phyloP scores from a whole-genome alignment of 2,329 filamentous ascomycete species.

The Neonectria sp. region DNA sequence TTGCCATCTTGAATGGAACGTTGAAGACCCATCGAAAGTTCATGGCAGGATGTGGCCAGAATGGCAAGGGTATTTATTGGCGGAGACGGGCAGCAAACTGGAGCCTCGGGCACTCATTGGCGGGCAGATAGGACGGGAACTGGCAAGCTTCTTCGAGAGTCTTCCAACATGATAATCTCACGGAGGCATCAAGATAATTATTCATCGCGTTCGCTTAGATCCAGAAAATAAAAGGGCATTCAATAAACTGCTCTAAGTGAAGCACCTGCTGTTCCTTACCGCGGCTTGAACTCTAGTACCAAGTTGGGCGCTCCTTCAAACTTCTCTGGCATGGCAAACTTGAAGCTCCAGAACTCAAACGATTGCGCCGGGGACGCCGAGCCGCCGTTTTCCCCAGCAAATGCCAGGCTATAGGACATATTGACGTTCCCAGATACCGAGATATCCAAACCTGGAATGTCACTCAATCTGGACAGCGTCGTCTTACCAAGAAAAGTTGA shows the following conservation, averaged over 20 bases:
- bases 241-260: background rate
- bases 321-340: conserved; percentile 55
- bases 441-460: conserved; percentile 64
- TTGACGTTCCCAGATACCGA: conserved; percentile 62
- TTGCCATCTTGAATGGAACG: too few relatives aligned
- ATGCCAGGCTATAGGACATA: conserved; percentile 57
- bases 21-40: too few relatives aligned
- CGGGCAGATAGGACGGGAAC: too few relatives aligned
- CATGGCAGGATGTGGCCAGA: too few relatives aligned
- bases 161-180: too few relatives aligned
- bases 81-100: too few relatives aligned
- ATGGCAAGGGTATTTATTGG: too few relatives aligned
- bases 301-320: conserved; percentile 28
- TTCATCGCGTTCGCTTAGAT: background rate
- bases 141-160: too few relatives aligned
- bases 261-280: background rate
- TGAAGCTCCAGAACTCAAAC: conserved; percentile 66
- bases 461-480: conserved; percentile 61
- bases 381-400: conserved; percentile 59
- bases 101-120: too few relatives aligned
- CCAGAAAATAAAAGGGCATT: background rate
- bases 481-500: conserved; percentile 60
- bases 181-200: too few relatives aligned
- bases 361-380: conserved; percentile 48
- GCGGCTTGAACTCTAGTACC: conserved; percentile 22